Evolutionary conservation across 2,329 filamentous ascomycete genomes (phyloP), one percentile per base, ranked within the genome.

Genomic region (Pyrenophora teres): DNA sequence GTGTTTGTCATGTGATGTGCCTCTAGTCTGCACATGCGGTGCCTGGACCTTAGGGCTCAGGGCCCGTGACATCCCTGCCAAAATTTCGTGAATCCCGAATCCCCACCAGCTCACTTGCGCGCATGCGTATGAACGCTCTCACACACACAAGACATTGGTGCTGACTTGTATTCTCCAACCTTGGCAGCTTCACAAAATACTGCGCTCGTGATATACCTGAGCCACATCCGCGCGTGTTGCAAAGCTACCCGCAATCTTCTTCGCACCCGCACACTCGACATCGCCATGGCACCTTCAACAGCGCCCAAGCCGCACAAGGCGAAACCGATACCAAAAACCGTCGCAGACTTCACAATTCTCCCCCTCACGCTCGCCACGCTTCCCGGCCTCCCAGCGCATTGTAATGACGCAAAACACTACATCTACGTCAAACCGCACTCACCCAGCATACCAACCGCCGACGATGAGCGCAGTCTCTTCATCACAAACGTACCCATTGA

Each of bases 401-500:
- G 56, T 58, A 37, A 50, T 13, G 46, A 56, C 18, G 81, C 86
- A 51, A 84, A 84, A 42, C 94, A 97, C 77, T 90, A 92, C 75
- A 79, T 97, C 65, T 96, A 96, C 77, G 77, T 97, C 48, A 90
- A 90, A 60, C 85, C 85, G 48, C 92, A 97, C 74, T 82, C 87
- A 39, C 92, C 93, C 54, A 90, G 88, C 75, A 82, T 63, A 16
- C 58, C 69, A 19, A 68, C 65, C 9, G 85, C 89, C 12, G 88
- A 88, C 6, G 80, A 83, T 47, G 83, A 89, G 72, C 87, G 92
- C 63, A 92, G 89, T 55, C 81, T 99, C 15, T 99, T 96, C 75
- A 71, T 96, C n/a, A 89, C 92, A 58, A 97, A 99, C 67, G 77
- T 95, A 0, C 94, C 94, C 6, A 80, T 88, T 57, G 92, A 97